These are phyloP conservation scores for Lactuca saligna DNA, from an alignment of 129 eudicot species.

Conservation along the genomic window DNA sequence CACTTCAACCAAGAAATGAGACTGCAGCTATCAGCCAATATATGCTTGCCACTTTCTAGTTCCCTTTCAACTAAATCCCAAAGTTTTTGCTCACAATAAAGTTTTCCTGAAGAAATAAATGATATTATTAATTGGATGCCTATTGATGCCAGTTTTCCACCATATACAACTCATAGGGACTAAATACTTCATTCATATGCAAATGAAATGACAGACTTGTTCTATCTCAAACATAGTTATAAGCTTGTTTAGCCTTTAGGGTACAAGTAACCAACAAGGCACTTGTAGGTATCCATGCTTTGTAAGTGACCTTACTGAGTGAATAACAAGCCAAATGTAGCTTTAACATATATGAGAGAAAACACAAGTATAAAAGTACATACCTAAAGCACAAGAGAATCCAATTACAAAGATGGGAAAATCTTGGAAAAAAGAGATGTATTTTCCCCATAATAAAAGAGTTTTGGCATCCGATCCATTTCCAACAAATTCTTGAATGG, in stretches of 20 bases:
- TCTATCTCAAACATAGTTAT: too few species aligned
- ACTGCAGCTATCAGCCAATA: conserved; percentile 39
- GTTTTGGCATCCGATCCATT: conserved; percentile 78
- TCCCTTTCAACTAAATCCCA: conserved; percentile 73
- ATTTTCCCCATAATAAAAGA: conserved; percentile 76
- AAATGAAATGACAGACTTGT: too few species aligned
- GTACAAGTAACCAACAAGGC: too few species aligned
- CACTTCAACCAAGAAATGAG: conserved; percentile 63
- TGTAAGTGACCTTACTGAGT: background rate
- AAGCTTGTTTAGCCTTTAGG: too few species aligned
- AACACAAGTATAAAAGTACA: conserved; percentile 6
- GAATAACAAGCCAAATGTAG: background rate
- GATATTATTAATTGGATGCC: conserved; percentile 10
- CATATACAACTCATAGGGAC: too few species aligned
- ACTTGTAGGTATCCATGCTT: too few species aligned
- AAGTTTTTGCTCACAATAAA: conserved; percentile 57
- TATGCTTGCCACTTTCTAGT: conserved; percentile 54
- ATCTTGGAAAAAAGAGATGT: conserved; percentile 52
- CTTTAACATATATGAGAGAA: conserved; percentile 8
- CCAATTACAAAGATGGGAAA: conserved; percentile 61
- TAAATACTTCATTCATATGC: too few species aligned
- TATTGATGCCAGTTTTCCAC: background rate
- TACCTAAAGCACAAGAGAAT: conserved; percentile 76
- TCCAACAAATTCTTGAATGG: conserved; percentile 79
- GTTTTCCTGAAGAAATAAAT: conserved; percentile 50